Conservation (phyloP, 495 filamentous ascomycete species). For the Endocarpon pusillum region DNA sequence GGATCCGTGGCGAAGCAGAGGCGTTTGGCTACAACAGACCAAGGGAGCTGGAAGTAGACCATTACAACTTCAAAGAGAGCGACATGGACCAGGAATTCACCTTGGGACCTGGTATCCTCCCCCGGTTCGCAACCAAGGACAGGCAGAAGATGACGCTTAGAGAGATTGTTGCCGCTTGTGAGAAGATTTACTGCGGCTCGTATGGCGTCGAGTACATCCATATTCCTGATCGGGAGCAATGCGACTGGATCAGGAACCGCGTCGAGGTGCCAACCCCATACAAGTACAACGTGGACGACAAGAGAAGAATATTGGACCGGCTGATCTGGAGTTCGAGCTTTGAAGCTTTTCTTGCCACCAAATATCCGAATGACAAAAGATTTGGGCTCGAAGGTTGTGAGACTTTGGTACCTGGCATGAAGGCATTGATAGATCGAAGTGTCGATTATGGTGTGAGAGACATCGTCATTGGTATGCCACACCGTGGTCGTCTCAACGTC, state of each 20-base stretch:
- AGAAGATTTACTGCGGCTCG: slow-evolving; percentile 88
- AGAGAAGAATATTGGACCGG: slow-evolving; percentile 90
- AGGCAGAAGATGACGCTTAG: slow-evolving; percentile 91
- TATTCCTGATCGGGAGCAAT: slow-evolving; percentile 92
- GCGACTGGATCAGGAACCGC: slow-evolving; percentile 92
- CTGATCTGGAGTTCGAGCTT: slow-evolving; percentile 97
- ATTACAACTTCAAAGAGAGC: slow-evolving; percentile 88
- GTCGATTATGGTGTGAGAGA: slow-evolving; percentile 98
- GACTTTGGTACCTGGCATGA: slow-evolving; percentile 94
- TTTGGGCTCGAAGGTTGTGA: slow-evolving; percentile 97
- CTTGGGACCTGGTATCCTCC: slow-evolving; percentile 87
- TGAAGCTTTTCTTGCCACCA: slow-evolving; percentile 82
- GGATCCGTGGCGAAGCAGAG: slow-evolving; percentile 73
- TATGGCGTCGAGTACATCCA: slow-evolving; percentile 98
- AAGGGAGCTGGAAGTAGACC: slow-evolving; percentile 79
- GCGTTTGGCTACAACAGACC: slow-evolving; percentile 78
- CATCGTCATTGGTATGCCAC: slow-evolving; percentile 98
- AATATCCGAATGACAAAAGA: slow-evolving; percentile 98
- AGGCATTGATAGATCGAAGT: slow-evolving; percentile 92
- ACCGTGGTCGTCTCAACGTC: slow-evolving; percentile 94
- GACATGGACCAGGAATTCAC: slow-evolving; percentile 86
- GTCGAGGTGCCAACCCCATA: slow-evolving; percentile 87
- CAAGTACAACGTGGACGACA: slow-evolving; percentile 92
- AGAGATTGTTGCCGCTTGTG: slow-evolving; percentile 85
- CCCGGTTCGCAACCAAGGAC: slow-evolving; percentile 71